Evolutionary conservation across 1,284 basidiomycete species (phyloP), one percentile per base, ranked within the genome.

Genomic region (Malassezia furfur): DNA sequence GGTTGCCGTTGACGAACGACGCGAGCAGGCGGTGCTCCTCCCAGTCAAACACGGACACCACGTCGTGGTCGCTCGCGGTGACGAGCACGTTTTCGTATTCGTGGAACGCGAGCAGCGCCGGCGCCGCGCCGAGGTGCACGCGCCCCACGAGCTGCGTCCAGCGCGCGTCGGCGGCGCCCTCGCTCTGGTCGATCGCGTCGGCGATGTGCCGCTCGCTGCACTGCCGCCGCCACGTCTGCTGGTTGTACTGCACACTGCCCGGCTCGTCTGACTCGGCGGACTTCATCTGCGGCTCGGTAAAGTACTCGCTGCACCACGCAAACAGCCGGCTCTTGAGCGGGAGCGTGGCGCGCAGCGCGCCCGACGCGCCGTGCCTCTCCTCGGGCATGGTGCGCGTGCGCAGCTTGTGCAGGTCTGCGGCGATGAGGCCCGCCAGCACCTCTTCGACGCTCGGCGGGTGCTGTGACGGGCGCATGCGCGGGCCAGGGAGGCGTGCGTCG

Each of bases 231-330:
- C 93, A 98, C 2, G 91, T 84, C 71, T 96, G 90, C 67, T 93
- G 87, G 70, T 96, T 96, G 73, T 93, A 96, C 66, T 87, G 84
- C 44, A 87, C 78, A 60, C 88, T 91, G 3, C 93, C 93, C 15
- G 91, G 90, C 75, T 98, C 94, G 70, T 96, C 91, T 4, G 84
- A 84, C 74, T 98, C 93, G 17, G 88, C 84, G 81, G 91, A 54
- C 58, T 88, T 85, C 72, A 74, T 74, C 57, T 74, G 93, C 4
- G 93, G 91, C 76, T 96, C 91, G 61, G 88, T 91, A 79, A 96
- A 98, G 75, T 96, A 96, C 73, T 96, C 91, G 68, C 85, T 84
- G 59, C 89, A 91, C 88, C 90, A 96, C 70, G 94, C 91, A 72
- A 88, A 98, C 76, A 90, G 91, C 2, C 83, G 81, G 68, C 88